A percentile compares a stretch with the other conserved stretches of the same genome.
These are phyloP conservation scores for Amylocarpus encephaloides DNA, from an alignment of 2,329 filamentous ascomycete species.

Conservation along the genomic window DNA sequence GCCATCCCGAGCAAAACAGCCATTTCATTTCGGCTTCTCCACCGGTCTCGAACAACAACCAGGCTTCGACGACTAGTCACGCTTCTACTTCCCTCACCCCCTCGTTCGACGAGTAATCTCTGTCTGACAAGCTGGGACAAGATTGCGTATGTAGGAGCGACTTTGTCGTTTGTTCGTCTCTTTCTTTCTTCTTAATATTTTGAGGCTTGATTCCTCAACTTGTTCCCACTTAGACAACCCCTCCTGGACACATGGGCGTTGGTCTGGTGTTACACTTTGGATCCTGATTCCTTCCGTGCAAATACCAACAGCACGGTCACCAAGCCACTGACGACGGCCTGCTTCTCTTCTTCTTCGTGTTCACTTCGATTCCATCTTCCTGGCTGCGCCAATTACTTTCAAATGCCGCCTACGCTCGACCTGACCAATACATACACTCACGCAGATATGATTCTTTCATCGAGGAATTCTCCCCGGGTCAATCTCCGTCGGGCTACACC, in stretches of 20 bases:
- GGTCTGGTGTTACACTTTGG: conserved; percentile 18
- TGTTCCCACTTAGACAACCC: not conserved
- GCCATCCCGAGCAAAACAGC: not conserved
- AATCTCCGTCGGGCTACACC: conserved; percentile 54
- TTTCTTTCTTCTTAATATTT: too few species aligned
- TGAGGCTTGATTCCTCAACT: too few species aligned
- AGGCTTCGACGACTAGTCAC: too few species aligned
- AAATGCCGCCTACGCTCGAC: conserved; percentile 28
- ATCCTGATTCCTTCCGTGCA: conserved; percentile 18
- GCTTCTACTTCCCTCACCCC: not conserved
- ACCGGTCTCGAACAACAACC: too few species aligned
- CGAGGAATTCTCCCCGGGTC: conserved; percentile 40
- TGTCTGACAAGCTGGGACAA: not conserved
- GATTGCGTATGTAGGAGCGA: not conserved
- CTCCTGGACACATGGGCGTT: not conserved
- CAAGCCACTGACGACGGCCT: conserved; percentile 1
- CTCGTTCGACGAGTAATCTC: not conserved
- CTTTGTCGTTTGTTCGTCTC: not conserved
- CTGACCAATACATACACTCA: conserved; percentile 33
- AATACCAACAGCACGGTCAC: conserved; percentile 17
- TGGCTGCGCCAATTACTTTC: conserved; percentile 28
- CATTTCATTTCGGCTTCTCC: too few species aligned
- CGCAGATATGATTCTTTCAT: conserved; percentile 34
- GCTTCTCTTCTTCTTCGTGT: not conserved
- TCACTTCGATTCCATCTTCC: conserved; percentile 23